Conservation (phyloP, 768 basidiomycete species). For the Trametes sanguinea region DNA sequence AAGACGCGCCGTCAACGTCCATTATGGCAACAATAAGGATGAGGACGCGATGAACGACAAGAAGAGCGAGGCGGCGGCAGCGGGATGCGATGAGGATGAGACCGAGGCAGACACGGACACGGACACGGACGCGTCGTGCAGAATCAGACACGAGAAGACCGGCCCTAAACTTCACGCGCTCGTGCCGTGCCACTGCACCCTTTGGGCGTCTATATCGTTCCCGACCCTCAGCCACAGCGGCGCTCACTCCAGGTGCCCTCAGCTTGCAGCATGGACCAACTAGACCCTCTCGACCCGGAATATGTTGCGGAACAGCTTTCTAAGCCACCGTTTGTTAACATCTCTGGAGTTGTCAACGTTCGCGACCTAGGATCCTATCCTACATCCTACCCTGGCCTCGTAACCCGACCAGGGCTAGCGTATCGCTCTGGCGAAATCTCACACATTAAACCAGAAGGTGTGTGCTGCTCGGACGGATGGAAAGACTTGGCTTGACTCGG, state of each 20-base stretch:
- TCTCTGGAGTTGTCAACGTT: constrained; percentile 76
- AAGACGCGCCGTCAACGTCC: constrained; percentile 55
- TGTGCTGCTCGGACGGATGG: neutral
- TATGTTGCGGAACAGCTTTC: constrained; percentile 68
- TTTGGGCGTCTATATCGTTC: too few relatives aligned
- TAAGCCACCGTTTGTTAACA: constrained; percentile 65
- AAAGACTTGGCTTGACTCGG: neutral
- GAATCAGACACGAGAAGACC: constrained; percentile 45
- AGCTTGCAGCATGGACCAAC: constrained; percentile 29
- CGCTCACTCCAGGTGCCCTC: too few relatives aligned
- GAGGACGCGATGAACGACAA: neutral
- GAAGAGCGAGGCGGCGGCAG: constrained; percentile 24
- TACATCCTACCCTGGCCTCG: constrained; percentile 43
- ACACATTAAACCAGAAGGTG: constrained; percentile 68
- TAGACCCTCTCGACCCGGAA: constrained; percentile 65
- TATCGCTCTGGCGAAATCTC: constrained; percentile 77
- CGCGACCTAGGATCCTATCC: constrained; percentile 71
- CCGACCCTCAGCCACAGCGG: too few relatives aligned
- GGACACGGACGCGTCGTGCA: constrained; percentile 24
- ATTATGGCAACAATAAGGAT: constrained; percentile 36
- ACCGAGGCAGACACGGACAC: constrained; percentile 20
- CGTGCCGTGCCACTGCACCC: neutral
- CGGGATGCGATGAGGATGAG: neutral
- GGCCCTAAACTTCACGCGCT: constrained; percentile 41
- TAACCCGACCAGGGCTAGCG: constrained; percentile 58